Evolutionary conservation across 148 eudicot genomes (phyloP), one percentile per base, ranked within the genome.

Genomic region (Drosera capensis): DNA sequence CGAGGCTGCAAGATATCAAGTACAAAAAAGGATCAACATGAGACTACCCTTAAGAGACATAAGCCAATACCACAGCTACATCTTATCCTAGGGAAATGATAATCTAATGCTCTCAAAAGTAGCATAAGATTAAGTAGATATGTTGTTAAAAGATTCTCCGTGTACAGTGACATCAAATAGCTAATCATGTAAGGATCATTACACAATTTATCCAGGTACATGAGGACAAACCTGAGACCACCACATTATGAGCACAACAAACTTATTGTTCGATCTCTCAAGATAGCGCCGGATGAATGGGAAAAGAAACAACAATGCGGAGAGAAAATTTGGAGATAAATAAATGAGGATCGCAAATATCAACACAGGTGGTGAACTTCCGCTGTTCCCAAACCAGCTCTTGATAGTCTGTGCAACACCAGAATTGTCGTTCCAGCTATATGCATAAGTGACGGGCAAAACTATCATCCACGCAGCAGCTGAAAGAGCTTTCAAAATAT

Each of bases 401-500:
- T 51, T 68, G 56, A 74, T 65, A 36, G 80, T 68, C 54, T 71
- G 65, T 8, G 66, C 72, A 51, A 78, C 43, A 37, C 77, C 86
- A 40, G 77, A 25, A 45, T 80, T 63, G 60, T 71, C 65, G 47
- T 66, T 42, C 86, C 77, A 74, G 50, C 77, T 71, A 49, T 58
- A 78, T 2, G 86, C 74, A 55, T 78, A 78, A 49, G 86, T 68
- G 42, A 78, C 63, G 15, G 80, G 72, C 57, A 78, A 60, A 43
- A 78, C 66, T 46, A 78, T 46, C 56, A 74, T 69, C 86, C 86
- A 78, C 20, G 46, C 68, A 11, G 80, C 78, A 47, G 80, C 80
- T 41, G 63, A 58, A 44, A 71, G 50, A 28, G 48, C 71, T 65
- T 78, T 78, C 47, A 74, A 52, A 43, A 78, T 49, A 37, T 68